phyloP scores from a whole-genome alignment of 2,329 filamentous ascomycete genomes.

The Cryphonectria parasitica region DNA sequence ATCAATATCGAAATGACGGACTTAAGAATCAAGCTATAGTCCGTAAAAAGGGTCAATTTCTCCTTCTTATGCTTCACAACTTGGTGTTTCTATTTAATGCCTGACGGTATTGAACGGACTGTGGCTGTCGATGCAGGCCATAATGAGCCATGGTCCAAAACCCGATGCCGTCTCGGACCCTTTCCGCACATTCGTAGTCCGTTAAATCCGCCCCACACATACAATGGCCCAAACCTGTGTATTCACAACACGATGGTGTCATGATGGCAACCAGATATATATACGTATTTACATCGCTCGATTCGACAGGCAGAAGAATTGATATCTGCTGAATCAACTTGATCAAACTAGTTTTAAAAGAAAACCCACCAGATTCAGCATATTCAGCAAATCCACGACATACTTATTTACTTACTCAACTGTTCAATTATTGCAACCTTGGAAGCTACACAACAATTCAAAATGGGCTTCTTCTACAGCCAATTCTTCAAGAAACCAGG shows the following conservation, averaged over 20 bases:
- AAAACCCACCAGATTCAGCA: background rate
- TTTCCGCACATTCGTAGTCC: background rate
- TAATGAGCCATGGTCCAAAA: background rate
- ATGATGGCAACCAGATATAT: background rate
- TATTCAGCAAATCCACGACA: background rate
- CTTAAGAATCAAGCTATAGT: background rate
- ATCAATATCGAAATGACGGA: background rate
- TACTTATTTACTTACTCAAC: background rate
- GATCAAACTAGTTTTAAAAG: background rate
- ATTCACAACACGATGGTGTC: background rate
- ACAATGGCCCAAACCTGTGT: background rate
- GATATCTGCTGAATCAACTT: background rate
- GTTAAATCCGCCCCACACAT: background rate
- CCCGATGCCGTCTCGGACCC: background rate
- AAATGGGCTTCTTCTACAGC: constrained; percentile 24
- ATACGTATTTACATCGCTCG: background rate
- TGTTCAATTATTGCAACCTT: background rate
- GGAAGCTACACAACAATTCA: background rate
- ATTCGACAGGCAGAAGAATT: background rate
- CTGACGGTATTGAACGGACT: background rate
- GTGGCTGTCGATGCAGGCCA: background rate
- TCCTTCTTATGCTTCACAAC: background rate
- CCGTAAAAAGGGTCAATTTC: background rate
- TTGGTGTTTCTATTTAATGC: background rate
- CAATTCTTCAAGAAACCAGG: constrained; percentile 24